A percentile compares a stretch with the other conserved stretches of the same genome.
phyloP scores from a whole-genome alignment of 2,329 filamentous ascomycete species.

The Pseudocercospora pini-densiflorae region DNA sequence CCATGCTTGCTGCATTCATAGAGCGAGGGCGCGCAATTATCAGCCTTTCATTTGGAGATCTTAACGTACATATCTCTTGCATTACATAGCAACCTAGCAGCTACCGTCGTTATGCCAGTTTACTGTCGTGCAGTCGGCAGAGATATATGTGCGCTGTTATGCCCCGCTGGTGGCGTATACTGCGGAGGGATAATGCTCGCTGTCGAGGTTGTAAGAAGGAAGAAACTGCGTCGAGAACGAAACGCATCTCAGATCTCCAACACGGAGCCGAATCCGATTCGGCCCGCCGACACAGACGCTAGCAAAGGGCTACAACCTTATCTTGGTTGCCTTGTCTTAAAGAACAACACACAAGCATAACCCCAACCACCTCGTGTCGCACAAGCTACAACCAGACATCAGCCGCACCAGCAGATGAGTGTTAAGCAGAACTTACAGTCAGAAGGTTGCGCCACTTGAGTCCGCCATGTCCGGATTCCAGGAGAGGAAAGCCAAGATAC shows the following conservation, averaged over 20 bases:
- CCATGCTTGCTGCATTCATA: not conserved
- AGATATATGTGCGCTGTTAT: not conserved
- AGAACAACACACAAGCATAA: not conserved
- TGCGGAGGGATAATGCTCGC: not conserved
- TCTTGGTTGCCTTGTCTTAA: not conserved
- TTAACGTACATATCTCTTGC: not conserved
- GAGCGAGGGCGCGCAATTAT: not conserved
- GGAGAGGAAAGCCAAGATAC: constrained; percentile 71
- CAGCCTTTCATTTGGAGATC: not conserved
- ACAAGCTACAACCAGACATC: not conserved
- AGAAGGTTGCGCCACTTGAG: not conserved
- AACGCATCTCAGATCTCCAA: not conserved
- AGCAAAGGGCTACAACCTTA: not conserved
- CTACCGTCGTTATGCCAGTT: not conserved
- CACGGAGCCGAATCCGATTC: not conserved
- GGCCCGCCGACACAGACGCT: not conserved
- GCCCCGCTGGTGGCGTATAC: not conserved
- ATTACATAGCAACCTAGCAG: not conserved
- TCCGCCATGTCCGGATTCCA: constrained; percentile 13
- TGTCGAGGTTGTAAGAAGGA: not conserved
- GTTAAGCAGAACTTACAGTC: not conserved
- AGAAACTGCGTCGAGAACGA: not conserved
- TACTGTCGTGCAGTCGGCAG: not conserved
- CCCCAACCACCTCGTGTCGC: not conserved
- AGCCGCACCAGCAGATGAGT: too few species aligned